These are phyloP conservation scores for Malassezia sp. DNA, from an alignment of 1,284 basidiomycete species.

Conservation along the genomic window DNA sequence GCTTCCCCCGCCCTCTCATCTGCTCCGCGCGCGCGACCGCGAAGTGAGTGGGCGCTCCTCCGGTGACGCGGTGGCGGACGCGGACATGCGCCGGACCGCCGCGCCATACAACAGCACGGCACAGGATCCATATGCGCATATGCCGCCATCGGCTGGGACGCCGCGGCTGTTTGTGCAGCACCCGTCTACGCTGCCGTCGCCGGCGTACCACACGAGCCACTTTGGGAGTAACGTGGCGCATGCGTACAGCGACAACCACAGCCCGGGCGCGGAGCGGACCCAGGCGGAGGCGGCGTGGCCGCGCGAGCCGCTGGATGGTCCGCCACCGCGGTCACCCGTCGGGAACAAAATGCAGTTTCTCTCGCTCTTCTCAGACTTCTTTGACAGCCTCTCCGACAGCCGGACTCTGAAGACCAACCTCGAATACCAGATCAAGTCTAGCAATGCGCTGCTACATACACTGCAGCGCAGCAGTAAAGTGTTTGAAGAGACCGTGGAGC, in stretches of 20 bases:
- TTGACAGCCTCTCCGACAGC: constrained; percentile 39
- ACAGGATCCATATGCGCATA: constrained; percentile 12
- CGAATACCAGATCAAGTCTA: constrained; percentile 41
- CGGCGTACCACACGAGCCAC: constrained; percentile 38
- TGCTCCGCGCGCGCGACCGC: constrained; percentile 11
- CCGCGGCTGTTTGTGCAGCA: constrained; percentile 27
- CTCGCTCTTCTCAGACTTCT: constrained; percentile 41
- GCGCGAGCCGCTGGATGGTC: constrained; percentile 18
- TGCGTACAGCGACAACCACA: constrained; percentile 1
- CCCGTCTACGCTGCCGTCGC: constrained; percentile 34
- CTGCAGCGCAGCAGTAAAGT: constrained; percentile 35
- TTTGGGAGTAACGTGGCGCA: constrained; percentile 16
- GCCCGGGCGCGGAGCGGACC: not conserved
- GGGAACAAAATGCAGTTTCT: constrained; percentile 36
- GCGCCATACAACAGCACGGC: constrained; percentile 19
- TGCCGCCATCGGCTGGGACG: constrained; percentile 10
- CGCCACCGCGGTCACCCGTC: constrained; percentile 28
- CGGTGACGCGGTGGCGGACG: too few relatives aligned
- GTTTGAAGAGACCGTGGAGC: constrained; percentile 39
- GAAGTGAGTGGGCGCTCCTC: too few relatives aligned
- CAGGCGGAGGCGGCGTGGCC: constrained; percentile 12
- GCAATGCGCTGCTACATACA: constrained; percentile 41
- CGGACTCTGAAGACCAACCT: constrained; percentile 42
- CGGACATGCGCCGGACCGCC: constrained; percentile 8
- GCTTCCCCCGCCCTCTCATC: constrained; percentile 17